These are phyloP conservation scores for Neurospora sp. DNA, from an alignment of 495 filamentous ascomycete species.

Conservation along the genomic window DNA sequence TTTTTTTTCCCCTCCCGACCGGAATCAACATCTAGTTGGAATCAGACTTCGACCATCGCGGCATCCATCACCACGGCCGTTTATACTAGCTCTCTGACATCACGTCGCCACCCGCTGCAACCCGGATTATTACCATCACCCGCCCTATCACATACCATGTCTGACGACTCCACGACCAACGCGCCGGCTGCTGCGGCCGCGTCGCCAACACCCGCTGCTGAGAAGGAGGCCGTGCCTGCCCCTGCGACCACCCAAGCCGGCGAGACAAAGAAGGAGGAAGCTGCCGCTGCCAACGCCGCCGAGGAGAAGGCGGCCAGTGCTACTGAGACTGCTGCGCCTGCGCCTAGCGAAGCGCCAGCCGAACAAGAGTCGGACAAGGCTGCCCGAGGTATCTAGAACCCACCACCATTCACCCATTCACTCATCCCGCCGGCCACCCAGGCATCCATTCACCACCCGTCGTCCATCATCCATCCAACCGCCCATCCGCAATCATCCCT, in stretches of 20 bases:
- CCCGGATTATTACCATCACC: not conserved
- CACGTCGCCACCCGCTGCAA: conserved; percentile 12
- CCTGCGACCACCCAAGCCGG: conserved; percentile 6
- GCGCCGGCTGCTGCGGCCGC: conserved; percentile 4
- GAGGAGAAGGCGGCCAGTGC: conserved; percentile 1
- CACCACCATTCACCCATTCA: not conserved
- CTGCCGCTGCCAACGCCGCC: conserved; percentile 1
- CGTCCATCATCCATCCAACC: not conserved
- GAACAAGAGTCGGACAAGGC: conserved; percentile 11
- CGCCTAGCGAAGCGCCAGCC: conserved; percentile 3
- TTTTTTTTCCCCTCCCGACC: not conserved
- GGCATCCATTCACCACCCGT: not conserved
- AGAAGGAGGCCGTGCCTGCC: conserved; percentile 9
- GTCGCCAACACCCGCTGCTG: conserved; percentile 6
- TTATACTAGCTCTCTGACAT: conserved; percentile 13
- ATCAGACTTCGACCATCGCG: conserved; percentile 7
- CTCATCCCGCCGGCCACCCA: not conserved
- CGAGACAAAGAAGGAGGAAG: conserved; percentile 8
- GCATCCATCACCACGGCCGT: conserved; percentile 6
- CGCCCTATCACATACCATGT: conserved; percentile 8
- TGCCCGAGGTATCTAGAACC: conserved; percentile 10
- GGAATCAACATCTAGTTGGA: not conserved
- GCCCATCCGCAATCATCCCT: not conserved
- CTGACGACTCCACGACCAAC: conserved; percentile 9
- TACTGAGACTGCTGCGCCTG: conserved; percentile 7